Evolutionary conservation across 805 yeast genomes (phyloP), one percentile per base, ranked within the genome.

Genomic region (Sugiyamaella mastotermitis): DNA sequence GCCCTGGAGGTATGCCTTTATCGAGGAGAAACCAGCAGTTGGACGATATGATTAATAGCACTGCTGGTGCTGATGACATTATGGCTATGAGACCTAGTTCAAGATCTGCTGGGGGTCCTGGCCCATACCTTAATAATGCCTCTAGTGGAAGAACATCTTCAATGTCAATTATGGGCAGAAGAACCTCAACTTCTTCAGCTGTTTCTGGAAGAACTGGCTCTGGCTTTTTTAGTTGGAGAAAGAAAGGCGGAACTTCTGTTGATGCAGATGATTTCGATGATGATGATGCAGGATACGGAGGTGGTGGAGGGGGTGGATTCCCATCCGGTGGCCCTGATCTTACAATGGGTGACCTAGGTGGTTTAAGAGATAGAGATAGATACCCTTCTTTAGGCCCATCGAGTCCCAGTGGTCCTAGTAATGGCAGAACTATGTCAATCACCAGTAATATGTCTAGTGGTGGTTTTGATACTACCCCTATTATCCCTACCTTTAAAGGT

Each of bases 381-480:
- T 59, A 60, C 45, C 64, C 64, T 1, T 45, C 55, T 14, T 29
- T 34, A 48, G 45, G 28, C 42, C 41, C 31, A 14, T 10, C 31
- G 22, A 30, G 41, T 20, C 38, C 40, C 3, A 18, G 18, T 5
- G 24, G 26, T 14, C 10, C n/a, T 15, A 14, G 23, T 8, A 25
- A 28, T 17, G 49, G 47, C 16, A 43, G 61, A 6, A 46, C 62
- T 14, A 51, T 55, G 58, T 49, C 58, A 6, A 49, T 57, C 36
- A 49, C 53, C n/a, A 38, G 54, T 18, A 39, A 30, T 21, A 55
- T 53, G 58, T 36, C 46, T 18, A 24, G 41, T 15, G 51, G 46
- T 6, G 51, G 58, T 25, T 53, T 47, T 40, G 64, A 60, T 42
- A 51, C 65, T 5, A 53, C 64, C 19, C 65, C 65, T 15, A 45